Base-by-base conservation (phyloP, 495 filamentous ascomycete genomes). In the Penicillium egyptiacum region DNA sequence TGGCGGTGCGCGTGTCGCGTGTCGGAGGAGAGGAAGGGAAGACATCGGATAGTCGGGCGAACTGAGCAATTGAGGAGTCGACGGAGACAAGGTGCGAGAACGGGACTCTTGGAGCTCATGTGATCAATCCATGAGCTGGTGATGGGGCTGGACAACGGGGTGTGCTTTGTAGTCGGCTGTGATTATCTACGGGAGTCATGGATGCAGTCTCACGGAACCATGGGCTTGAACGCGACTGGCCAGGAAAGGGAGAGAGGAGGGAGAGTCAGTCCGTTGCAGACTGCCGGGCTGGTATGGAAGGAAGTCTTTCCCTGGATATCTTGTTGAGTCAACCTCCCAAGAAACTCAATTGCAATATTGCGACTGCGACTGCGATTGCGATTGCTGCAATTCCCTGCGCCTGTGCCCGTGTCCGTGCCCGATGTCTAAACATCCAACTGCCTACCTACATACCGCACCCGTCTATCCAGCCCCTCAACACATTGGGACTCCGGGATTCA, bases 1-100 rank as follows among this genome's bases (percentile, higher is more conserved):
- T 66, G 64, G 82, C 67, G 73, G 64, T 89, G 48, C 77, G 75
- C 45, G 59, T 81, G 25, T 70, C 70, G 28, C 62, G 72, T 31
- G 69, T 75, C 42, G 74, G 65, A 57, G 56, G 57, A 12, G 62
- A 64, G 35, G 56, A 65, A 47, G 58, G 43, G 45, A 56, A 49
- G 45, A 39, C 16, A 17, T 11, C 33, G 14, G 39, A 56, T 41
- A 43, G 23, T n/a, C 40, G 33, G 28, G n/a, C 55, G 7, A 57
- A 56, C 28, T 65, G 55, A 61, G 44, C 22, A 31, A 51, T 51
- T 39, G 37, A 31, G 23, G 22, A 41, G 25, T 40, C n/a, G 25
- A 55, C 30, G 28, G 9, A 33, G 11, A 26, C 42, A 40, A 14
- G 53, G 20, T 7, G 28, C 40, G 25, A n/a, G 28, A n/a, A 6